These are phyloP conservation scores for Leucoagaricus sp. DNA, from an alignment of 1,284 basidiomycete genomes.

Conservation along the genomic window DNA sequence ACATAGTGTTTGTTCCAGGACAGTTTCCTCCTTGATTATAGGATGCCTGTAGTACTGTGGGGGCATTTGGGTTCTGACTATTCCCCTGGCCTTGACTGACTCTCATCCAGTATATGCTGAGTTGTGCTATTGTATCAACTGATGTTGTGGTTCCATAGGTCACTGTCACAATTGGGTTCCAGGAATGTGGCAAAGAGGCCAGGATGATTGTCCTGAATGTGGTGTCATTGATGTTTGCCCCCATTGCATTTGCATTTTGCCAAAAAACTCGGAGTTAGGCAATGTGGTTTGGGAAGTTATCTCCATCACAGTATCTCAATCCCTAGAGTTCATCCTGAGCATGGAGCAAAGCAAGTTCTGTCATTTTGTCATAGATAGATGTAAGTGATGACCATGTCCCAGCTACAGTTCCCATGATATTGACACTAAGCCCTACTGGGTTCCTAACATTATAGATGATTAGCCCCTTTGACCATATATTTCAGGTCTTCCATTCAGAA, in stretches of 20 bases:
- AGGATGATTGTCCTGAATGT: constrained; percentile 23
- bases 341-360: background rate
- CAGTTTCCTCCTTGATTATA: too few relatives aligned
- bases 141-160: constrained; percentile 15
- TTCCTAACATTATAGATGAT: constrained; percentile 22
- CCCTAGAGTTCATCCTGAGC: constrained; percentile 14
- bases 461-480: constrained; percentile 19
- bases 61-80: too few relatives aligned
- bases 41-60: too few relatives aligned
- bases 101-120: constrained; percentile 18
- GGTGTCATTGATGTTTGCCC: constrained; percentile 18
- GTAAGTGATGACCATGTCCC: constrained; percentile 23
- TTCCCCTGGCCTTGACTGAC: background rate
- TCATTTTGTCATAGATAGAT: background rate
- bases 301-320: constrained; percentile 10
- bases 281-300: constrained; percentile 18
- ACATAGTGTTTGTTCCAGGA: too few relatives aligned
- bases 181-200: constrained; percentile 18
- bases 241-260: constrained; percentile 15
- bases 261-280: constrained; percentile 18
- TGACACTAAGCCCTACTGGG: constrained; percentile 22
- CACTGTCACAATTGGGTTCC: constrained; percentile 19
- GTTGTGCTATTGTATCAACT: constrained; percentile 16
- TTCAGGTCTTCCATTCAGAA: constrained; percentile 21
- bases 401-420: constrained; percentile 22